Evolutionary conservation across 305 asterid genomes (phyloP).

Genomic region (Fraxinus xanthoxyloides): DNA sequence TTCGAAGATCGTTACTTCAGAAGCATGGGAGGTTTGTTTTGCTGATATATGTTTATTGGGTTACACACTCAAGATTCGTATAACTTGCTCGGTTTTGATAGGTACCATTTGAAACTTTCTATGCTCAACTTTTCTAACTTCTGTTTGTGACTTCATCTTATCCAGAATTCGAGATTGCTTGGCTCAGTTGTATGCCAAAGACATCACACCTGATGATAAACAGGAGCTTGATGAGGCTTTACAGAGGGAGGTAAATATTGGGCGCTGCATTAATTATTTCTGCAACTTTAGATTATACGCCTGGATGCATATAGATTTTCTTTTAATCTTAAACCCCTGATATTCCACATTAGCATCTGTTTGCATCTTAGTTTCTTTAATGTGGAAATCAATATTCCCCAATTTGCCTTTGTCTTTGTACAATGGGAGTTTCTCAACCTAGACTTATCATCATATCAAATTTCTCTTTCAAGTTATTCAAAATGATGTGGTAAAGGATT

Average conservation of each 20-base stretch:
- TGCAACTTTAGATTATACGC: background rate
- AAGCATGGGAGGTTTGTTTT: constrained; percentile 47
- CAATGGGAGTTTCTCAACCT: background rate
- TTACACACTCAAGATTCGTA: background rate
- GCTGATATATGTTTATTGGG: background rate
- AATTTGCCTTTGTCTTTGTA: background rate
- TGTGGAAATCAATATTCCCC: background rate
- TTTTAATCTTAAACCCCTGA: background rate
- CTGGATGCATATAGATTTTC: background rate
- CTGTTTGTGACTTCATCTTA: background rate
- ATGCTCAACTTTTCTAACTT: background rate
- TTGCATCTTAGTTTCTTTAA: background rate
- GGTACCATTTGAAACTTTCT: background rate
- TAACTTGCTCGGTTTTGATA: background rate
- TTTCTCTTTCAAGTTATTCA: background rate
- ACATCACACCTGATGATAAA: constrained; percentile 35
- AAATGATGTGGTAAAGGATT: background rate
- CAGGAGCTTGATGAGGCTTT: constrained; percentile 34
- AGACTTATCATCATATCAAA: background rate
- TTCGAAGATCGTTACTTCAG: constrained; percentile 50
- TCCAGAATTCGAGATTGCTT: constrained; percentile 33
- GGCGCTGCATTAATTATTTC: background rate
- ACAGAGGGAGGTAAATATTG: constrained; percentile 28
- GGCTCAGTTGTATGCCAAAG: constrained; percentile 33
- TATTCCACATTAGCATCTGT: background rate